Evolutionary conservation across 208 protist species (phyloP).

Genomic region (Leptomonas seymouri): DNA sequence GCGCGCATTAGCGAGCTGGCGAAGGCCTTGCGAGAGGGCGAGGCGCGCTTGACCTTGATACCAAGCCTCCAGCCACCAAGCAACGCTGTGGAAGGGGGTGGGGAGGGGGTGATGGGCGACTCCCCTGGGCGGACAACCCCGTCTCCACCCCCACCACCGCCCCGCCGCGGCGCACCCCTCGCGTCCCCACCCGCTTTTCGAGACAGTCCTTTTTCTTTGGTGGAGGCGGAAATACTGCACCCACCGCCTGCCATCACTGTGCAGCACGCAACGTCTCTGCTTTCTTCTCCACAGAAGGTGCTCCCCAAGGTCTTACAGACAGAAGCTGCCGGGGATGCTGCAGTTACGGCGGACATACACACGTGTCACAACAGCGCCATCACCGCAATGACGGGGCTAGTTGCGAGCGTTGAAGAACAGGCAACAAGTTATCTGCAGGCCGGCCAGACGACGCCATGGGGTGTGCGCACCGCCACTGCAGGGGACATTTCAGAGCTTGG

Average conservation of each 20-base stretch:
- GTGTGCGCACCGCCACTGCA: background rate
- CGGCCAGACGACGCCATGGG: background rate
- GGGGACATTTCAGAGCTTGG: background rate
- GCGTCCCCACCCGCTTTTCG: background rate
- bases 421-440: too few species aligned
- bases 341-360: background rate
- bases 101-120: background rate
- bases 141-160: too few species aligned
- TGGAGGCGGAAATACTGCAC: background rate
- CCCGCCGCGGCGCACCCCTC: background rate
- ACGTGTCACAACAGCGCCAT: background rate
- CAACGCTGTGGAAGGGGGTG: background rate
- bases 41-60: background rate
- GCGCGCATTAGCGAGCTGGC: conserved; percentile 16
- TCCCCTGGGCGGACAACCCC: too few species aligned
- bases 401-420: background rate
- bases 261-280: background rate
- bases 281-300: background rate
- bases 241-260: background rate
- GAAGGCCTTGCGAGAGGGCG: conserved; percentile 1
- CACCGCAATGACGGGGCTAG: background rate
- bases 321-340: background rate
- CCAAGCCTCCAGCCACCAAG: background rate
- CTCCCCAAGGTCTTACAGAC: too few species aligned
- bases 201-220: background rate